Percentiles rank a stretch among this genome's conserved stretches.
These are phyloP conservation scores for Penicillium sp. DNA, from an alignment of 2,329 filamentous ascomycete species.

Conservation along the genomic window DNA sequence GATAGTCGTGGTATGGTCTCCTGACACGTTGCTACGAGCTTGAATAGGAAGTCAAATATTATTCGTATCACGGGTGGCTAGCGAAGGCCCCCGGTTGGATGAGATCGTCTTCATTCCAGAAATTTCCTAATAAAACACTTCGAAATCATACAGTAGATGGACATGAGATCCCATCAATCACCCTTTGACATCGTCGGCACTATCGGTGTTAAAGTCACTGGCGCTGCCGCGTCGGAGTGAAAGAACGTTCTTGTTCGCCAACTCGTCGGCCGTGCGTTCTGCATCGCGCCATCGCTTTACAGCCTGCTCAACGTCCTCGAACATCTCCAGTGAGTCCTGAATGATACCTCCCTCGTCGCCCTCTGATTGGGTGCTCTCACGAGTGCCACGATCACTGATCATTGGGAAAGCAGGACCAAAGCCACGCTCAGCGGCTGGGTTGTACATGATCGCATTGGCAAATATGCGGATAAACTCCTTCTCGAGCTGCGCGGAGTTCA, in stretches of 20 bases:
- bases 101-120: conserved; percentile 7
- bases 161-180: conserved; percentile 14
- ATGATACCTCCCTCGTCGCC: conserved; percentile 83
- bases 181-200: conserved; percentile 35
- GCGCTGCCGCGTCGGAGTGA: conserved; percentile 37
- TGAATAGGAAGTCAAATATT: not conserved
- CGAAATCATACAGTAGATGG: conserved; percentile 18
- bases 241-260: conserved; percentile 38
- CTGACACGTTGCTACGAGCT: not conserved
- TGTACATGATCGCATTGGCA: conserved; percentile 98
- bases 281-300: conserved; percentile 73
- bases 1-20: too few species aligned
- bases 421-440: conserved; percentile 73
- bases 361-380: conserved; percentile 51
- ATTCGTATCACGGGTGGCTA: not conserved
- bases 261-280: conserved; percentile 51
- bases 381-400: conserved; percentile 44
- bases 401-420: conserved; percentile 61
- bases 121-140: conserved; percentile 20
- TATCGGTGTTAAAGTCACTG: conserved; percentile 39
- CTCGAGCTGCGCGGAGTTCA: conserved; percentile 90
- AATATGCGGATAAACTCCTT: conserved; percentile 96
- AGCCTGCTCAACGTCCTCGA: conserved; percentile 76
- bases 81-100: not conserved
- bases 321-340: conserved; percentile 85